Percentiles rank a stretch among this genome's conserved stretches.
phyloP scores from a whole-genome alignment of 257 asterid species.

The Plantago major region DNA sequence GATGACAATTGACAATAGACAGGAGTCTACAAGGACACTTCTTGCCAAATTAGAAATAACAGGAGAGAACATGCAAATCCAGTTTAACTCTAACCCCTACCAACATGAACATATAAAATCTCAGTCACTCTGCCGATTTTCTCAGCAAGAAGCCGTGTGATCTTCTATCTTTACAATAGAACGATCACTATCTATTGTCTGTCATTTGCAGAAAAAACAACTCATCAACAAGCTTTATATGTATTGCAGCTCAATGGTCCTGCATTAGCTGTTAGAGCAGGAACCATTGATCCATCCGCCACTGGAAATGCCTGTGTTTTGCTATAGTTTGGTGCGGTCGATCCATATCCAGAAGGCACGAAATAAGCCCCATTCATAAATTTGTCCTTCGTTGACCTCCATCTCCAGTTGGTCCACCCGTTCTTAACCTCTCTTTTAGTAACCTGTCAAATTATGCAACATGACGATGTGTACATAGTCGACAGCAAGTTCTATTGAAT shows the following conservation, averaged over 20 bases:
- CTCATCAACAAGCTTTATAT: conserved; percentile 33
- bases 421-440: conserved; percentile 57
- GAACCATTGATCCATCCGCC: conserved; percentile 65
- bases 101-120: neutral
- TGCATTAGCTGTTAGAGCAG: conserved; percentile 52
- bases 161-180: too few species aligned
- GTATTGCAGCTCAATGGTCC: conserved; percentile 55
- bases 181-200: neutral
- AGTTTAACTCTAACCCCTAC: neutral
- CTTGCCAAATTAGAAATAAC: neutral
- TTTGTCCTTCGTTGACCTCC: conserved; percentile 72
- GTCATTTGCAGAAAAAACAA: neutral
- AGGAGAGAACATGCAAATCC: conserved; percentile 1
- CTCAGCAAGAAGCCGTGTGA: neutral
- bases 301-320: conserved; percentile 50
- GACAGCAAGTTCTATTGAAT: neutral
- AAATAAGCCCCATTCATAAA: conserved; percentile 77
- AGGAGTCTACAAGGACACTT: neutral
- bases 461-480: neutral
- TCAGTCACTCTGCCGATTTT: neutral
- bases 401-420: conserved; percentile 69
- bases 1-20: conserved; percentile 4
- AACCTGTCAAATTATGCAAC: conserved; percentile 33
- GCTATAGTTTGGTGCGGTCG: conserved; percentile 41
- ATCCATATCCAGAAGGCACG: conserved; percentile 71